Conservation (phyloP, 805 yeast genomes). For the Grigorovia yakushimaensis region DNA sequence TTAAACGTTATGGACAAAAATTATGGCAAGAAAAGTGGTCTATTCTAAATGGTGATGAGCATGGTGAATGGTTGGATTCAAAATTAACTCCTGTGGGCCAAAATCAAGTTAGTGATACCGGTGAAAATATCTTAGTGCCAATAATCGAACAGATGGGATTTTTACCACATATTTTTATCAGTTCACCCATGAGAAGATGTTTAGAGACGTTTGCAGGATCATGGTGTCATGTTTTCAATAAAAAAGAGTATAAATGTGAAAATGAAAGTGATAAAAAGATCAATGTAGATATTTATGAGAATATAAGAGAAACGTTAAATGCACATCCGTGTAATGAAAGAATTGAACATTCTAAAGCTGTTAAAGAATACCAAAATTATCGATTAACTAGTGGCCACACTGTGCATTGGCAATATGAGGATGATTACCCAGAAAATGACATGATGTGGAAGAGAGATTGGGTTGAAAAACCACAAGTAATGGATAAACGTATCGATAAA, state of each 20-base stretch:
- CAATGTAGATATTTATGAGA: slow-evolving; percentile 28
- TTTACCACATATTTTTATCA: slow-evolving; percentile 47
- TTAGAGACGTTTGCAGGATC: slow-evolving; percentile 46
- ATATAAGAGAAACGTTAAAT: slow-evolving; percentile 53
- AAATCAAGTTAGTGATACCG: slow-evolving; percentile 44
- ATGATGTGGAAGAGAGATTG: slow-evolving; percentile 33
- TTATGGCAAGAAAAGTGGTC: slow-evolving; percentile 52
- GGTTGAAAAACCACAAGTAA: slow-evolving; percentile 42
- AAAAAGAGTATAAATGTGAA: neutral
- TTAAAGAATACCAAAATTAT: slow-evolving; percentile 15
- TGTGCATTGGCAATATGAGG: slow-evolving; percentile 33
- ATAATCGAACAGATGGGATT: slow-evolving; percentile 30
- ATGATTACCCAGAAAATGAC: slow-evolving; percentile 44
- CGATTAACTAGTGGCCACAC: slow-evolving; percentile 26
- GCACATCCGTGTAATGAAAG: slow-evolving; percentile 52
- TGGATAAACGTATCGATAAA: slow-evolving; percentile 32
- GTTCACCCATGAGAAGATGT: slow-evolving; percentile 58
- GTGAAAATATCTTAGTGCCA: slow-evolving; percentile 14
- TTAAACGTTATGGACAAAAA: slow-evolving; percentile 44
- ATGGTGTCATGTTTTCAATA: slow-evolving; percentile 37
- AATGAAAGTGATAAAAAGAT: slow-evolving; percentile 13
- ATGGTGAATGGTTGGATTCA: slow-evolving; percentile 42
- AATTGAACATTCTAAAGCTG: slow-evolving; percentile 15
- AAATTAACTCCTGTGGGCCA: slow-evolving; percentile 45
- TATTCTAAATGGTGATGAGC: slow-evolving; percentile 44